phyloP scores from a whole-genome alignment of 2,329 filamentous ascomycete species.

The Hypoxylon rubiginosum region DNA sequence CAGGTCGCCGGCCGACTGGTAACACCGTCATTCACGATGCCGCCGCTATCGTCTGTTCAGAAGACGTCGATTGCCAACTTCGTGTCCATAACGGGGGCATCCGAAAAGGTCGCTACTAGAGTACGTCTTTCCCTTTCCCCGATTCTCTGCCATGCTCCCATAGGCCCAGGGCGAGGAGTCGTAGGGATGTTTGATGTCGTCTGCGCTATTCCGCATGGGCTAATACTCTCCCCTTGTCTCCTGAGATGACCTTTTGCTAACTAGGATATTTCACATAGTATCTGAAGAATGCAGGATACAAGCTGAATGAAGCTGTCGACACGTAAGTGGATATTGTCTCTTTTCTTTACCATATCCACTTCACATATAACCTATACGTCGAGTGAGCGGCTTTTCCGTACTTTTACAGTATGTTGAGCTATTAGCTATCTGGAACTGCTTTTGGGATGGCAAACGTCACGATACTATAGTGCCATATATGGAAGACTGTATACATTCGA shows the following conservation, averaged over 20 bases:
- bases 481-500: slow-evolving; percentile 2
- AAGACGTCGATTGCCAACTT: slow-evolving; percentile 48
- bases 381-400: not conserved
- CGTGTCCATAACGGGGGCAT: slow-evolving; percentile 49
- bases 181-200: not conserved
- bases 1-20: not conserved
- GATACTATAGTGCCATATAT: slow-evolving; percentile 1
- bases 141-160: not conserved
- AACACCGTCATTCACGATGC: slow-evolving; percentile 38
- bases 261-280: slow-evolving; percentile 35
- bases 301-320: slow-evolving; percentile 68
- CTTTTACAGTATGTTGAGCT: not conserved
- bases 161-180: not conserved
- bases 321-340: slow-evolving; percentile 62
- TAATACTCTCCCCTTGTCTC: not conserved
- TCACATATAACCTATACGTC: not conserved
- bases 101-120: slow-evolving; percentile 47
- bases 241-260: slow-evolving; percentile 21
- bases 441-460: slow-evolving; percentile 1
- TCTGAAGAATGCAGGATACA: slow-evolving; percentile 61
- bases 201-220: not conserved
- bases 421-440: not conserved
- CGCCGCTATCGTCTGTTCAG: slow-evolving; percentile 46
- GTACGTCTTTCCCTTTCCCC: slow-evolving; percentile 38
- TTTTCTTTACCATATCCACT: slow-evolving; percentile 34